These are phyloP conservation scores for Marchantia polymorpha DNA, from an alignment of 225 moss, liverwort and hornwort species.

Conservation along the genomic window DNA sequence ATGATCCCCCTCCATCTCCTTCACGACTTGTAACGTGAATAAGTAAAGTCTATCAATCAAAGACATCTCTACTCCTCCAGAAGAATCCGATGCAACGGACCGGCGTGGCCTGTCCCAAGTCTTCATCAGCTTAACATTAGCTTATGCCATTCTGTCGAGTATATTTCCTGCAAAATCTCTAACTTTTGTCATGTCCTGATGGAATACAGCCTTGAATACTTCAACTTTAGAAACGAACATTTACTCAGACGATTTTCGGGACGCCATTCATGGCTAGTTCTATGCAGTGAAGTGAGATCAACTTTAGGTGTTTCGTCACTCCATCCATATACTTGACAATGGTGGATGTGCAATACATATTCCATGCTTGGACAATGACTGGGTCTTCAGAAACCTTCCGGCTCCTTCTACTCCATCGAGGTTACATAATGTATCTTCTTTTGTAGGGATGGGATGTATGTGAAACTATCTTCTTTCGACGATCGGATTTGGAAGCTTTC, in stretches of 20 bases:
- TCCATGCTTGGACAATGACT: background rate
- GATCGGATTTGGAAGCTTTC: no score
- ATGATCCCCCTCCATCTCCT: background rate
- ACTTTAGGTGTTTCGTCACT: background rate
- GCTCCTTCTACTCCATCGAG: background rate
- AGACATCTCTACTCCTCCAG: background rate
- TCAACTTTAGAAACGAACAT: no score
- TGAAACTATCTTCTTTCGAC: no score
- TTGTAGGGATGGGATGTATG: no score
- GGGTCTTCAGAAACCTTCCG: background rate
- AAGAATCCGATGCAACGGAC: background rate
- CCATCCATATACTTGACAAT: background rate
- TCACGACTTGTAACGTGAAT: constrained; percentile 8
- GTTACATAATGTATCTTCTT: background rate
- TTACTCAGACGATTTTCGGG: no score
- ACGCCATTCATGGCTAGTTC: background rate
- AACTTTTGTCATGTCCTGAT: background rate
- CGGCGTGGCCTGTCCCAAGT: background rate
- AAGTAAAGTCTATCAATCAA: background rate
- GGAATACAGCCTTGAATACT: background rate
- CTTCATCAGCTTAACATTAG: background rate
- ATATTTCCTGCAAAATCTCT: background rate
- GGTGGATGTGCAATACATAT: background rate
- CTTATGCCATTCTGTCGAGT: no score
- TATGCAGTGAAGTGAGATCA: background rate